Base-by-base conservation (phyloP, 1,284 basidiomycete genomes). In the Inonotus obliquus region DNA sequence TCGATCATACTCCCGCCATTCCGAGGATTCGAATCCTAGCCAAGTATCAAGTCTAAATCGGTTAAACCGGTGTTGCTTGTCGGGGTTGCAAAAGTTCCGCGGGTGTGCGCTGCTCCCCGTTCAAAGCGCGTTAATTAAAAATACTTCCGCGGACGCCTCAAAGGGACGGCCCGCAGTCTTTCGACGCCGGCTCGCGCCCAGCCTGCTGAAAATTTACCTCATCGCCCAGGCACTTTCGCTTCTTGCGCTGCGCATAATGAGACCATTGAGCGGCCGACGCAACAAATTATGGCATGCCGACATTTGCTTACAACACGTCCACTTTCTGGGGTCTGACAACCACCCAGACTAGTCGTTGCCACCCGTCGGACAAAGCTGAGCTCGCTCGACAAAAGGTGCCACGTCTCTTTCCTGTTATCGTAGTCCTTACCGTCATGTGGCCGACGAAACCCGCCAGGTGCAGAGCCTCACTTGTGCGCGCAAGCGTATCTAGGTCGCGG, bases 81-180 rank as follows among this genome's bases (percentile, higher is more conserved):
- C 56, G 56, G 56, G 56, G 35, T 32, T 45, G 47, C 32, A 2
- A 44, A 58, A 49, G 27, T 48, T 49, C 56, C 56, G 56, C 56
- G 47, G 56, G 25, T 17, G n/a, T 17, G 19, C 27, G 19, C 11
- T 23, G 27, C 56, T 44, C 56, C 11, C 32, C 56, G 32, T 49
- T 39, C 32, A 37, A 38, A 25, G 32, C 25, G 55, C 39, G 29
- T 47, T 27, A 49, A 48, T 37, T 27, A 52, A 52, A 54, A 21
- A 54, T 21, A n/a, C n/a, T 35, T 58, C 56, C 56, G 56, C 56
- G 56, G 56, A 58, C 56, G 55, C 55, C 55, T 45, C 55, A 47
- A 57, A 45, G 55, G 29, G 14, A 32, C 27, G 27, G 29, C 5
- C 27, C 48, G 48, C 48, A 49, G 23, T 25, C 10, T 25, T 14